Evolutionary conservation across 148 eudicot genomes (phyloP).

Genomic region (Mesembryanthemum crystallinum): DNA sequence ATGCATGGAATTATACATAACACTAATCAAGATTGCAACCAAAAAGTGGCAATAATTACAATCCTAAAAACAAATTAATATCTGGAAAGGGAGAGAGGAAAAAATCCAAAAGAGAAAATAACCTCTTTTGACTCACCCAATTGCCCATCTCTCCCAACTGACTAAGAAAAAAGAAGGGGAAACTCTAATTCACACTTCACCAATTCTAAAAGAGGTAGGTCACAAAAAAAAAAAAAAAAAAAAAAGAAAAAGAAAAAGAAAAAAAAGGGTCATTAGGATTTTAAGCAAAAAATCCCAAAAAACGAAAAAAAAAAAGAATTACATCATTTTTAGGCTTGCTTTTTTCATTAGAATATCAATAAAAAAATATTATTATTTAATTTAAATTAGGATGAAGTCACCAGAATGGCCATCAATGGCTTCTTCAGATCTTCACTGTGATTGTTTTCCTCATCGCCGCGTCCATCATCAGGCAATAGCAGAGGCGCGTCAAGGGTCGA

Average conservation of each 20-base stretch:
- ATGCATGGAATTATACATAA: not conserved
- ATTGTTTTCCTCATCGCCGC: conserved; percentile 19
- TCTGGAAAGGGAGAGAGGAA: conserved; percentile 12
- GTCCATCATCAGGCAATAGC: conserved; percentile 17
- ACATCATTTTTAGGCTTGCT: not conserved
- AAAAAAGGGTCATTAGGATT: conserved; percentile 17
- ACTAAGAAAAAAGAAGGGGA: not conserved
- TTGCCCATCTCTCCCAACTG: conserved; percentile 26
- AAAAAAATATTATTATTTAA: conserved; percentile 8
- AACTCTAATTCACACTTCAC: conserved; percentile 24
- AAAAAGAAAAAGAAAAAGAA: conserved; percentile 17
- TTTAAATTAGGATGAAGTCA: conserved; percentile 39
- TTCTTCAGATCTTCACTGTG: conserved; percentile 23
- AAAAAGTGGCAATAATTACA: conserved; percentile 17
- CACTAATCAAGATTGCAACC: not conserved
- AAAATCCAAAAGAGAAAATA: conserved; percentile 11
- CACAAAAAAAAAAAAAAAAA: too few relatives aligned
- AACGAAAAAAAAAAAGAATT: conserved; percentile 8
- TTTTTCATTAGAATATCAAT: conserved; percentile 4
- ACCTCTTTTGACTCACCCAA: conserved; percentile 18
- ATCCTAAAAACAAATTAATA: conserved; percentile 4
- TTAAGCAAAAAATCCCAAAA: too few relatives aligned
- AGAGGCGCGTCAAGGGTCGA: conserved; percentile 9
- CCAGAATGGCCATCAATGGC: conserved; percentile 46
- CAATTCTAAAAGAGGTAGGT: conserved; percentile 9